Evolutionary conservation across 106 monocot genomes (phyloP).

Genomic region (Dendrobium huoshanense): DNA sequence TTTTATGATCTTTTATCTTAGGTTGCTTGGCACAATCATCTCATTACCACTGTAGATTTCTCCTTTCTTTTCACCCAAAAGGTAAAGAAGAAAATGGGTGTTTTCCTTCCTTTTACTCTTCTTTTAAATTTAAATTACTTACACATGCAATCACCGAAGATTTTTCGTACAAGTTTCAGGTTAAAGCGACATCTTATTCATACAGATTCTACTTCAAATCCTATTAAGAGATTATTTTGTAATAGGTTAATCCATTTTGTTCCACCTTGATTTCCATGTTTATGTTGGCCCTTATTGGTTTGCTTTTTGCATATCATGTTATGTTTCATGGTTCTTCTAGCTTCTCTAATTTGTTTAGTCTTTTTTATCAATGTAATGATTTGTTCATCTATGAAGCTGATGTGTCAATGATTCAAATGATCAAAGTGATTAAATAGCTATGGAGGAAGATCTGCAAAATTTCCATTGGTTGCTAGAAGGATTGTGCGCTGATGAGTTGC

Average conservation of each 20-base stretch:
- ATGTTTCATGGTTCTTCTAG: not conserved
- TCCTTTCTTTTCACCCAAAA: not conserved
- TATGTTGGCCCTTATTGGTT: not conserved
- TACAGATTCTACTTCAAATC: not conserved
- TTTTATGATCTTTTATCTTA: too few relatives aligned
- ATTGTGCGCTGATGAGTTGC: not conserved
- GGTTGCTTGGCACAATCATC: not conserved
- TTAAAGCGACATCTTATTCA: not conserved
- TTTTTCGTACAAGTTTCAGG: not conserved
- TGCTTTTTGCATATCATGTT: not conserved
- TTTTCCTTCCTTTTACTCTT: not conserved
- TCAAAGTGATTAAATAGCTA: not conserved
- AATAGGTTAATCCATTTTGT: not conserved
- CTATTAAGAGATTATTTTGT: not conserved
- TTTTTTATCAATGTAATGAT: not conserved
- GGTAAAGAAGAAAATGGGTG: not conserved
- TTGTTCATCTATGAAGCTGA: not conserved
- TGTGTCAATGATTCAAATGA: not conserved
- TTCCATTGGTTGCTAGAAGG: not conserved
- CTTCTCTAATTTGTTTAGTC: not conserved
- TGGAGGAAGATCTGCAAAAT: conserved; percentile 8
- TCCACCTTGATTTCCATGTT: not conserved
- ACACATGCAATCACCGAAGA: not conserved
- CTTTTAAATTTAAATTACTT: not conserved
- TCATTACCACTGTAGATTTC: not conserved